A percentile compares a stretch with the other conserved stretches of the same genome.
Evolutionary conservation across 192 early-diverging fungal genomes (phyloP).

Genomic region (Dissophora globulifera): DNA sequence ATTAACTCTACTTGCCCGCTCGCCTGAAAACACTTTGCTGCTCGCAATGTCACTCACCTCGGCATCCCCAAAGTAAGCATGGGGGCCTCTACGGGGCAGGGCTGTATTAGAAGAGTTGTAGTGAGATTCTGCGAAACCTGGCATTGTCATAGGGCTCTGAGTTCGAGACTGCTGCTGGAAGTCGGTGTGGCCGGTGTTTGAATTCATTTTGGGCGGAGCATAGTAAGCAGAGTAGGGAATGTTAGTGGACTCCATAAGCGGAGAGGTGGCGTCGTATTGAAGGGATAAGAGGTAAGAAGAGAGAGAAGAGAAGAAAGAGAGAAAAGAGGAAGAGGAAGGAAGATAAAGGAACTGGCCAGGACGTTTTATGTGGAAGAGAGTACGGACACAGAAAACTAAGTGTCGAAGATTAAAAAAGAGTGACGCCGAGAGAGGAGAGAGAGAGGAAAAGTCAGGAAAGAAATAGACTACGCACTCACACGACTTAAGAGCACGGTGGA

Average conservation of each 20-base stretch:
- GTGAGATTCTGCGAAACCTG: conserved; percentile 4
- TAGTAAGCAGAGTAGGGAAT: background rate
- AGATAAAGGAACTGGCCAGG: too few species aligned
- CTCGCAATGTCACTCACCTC: background rate
- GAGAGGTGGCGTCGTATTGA: too few species aligned
- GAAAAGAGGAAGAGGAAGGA: too few species aligned
- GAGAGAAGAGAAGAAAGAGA: background rate
- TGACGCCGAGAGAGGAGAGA: too few species aligned
- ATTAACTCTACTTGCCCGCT: background rate
- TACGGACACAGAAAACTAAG: too few species aligned
- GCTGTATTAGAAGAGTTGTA: background rate
- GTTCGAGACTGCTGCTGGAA: background rate
- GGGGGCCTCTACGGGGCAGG: background rate
- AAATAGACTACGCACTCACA: too few species aligned
- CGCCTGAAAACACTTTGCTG: background rate
- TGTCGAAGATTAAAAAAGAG: too few species aligned
- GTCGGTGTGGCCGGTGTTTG: background rate
- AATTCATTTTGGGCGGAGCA: conserved; percentile 12
- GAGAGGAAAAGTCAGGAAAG: too few species aligned
- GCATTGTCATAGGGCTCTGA: conserved; percentile 15
- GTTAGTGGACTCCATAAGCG: conserved; percentile 1
- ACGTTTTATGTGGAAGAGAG: too few species aligned
- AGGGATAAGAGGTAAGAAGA: background rate
- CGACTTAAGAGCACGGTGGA: too few species aligned
- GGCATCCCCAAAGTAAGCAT: background rate